phyloP scores from a whole-genome alignment of 148 eudicot species.

The Rhododendron kiyosumense region DNA sequence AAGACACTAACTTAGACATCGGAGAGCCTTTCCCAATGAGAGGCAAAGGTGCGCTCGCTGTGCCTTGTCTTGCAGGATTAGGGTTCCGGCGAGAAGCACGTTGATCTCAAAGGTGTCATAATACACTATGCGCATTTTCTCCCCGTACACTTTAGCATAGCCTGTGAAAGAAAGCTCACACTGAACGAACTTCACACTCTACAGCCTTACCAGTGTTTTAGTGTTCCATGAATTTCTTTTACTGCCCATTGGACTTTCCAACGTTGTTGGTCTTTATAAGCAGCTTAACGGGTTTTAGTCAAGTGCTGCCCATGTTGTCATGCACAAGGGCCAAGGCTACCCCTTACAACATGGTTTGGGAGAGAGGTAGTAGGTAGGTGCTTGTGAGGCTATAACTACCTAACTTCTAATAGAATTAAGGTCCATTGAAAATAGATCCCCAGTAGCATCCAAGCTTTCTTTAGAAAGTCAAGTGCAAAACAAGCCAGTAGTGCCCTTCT shows the following conservation, averaged over 20 bases:
- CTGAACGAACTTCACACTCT: background rate
- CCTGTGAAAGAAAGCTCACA: background rate
- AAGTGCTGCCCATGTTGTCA: background rate
- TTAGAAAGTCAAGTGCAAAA: background rate
- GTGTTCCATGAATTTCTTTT: background rate
- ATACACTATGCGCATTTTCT: too few relatives aligned
- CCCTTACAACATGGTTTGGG: background rate
- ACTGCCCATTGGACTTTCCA: background rate
- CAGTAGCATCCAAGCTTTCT: background rate
- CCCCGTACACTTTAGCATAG: background rate
- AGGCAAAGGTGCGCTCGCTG: too few relatives aligned
- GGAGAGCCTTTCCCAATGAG: too few relatives aligned
- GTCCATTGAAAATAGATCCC: background rate
- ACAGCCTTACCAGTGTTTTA: background rate
- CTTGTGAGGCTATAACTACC: background rate
- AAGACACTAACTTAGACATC: too few relatives aligned
- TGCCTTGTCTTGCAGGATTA: too few relatives aligned
- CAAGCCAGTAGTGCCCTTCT: conserved; percentile 1
- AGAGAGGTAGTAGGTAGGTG: background rate
- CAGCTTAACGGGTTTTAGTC: background rate
- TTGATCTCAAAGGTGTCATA: too few relatives aligned
- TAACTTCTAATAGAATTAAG: background rate
- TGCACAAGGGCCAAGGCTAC: background rate
- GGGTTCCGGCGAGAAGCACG: too few relatives aligned
- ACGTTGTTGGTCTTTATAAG: background rate